Conservation (phyloP, 331 rosid species). For the Stylosanthes scabra region DNA sequence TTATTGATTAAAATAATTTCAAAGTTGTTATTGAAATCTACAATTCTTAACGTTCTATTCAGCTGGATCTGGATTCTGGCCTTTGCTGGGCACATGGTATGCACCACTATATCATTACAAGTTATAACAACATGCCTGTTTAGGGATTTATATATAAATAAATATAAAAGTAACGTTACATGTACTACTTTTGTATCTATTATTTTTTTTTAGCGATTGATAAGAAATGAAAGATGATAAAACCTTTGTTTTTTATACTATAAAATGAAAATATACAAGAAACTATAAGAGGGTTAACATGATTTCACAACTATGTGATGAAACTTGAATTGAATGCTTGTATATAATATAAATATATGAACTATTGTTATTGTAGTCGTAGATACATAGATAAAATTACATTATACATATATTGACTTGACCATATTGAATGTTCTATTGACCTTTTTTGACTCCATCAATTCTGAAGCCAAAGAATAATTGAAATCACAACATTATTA, state of each 20-base stretch:
- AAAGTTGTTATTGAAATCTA: background rate
- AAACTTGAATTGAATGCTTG: background rate
- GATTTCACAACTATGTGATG: background rate
- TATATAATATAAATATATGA: background rate
- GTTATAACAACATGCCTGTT: background rate
- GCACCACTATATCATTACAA: constrained; percentile 2
- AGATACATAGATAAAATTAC: constrained; percentile 5
- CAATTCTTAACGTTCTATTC: background rate
- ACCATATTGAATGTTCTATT: background rate
- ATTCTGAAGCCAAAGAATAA: constrained; percentile 28
- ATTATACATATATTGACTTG: background rate
- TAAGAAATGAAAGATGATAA: no score
- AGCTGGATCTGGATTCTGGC: background rate
- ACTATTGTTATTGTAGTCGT: background rate
- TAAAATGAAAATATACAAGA: no score
- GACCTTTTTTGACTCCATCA: background rate
- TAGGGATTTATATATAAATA: no score
- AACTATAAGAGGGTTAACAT: no score
- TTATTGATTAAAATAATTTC: background rate
- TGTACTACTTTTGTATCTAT: no score
- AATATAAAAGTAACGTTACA: no score
- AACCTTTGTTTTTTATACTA: no score
- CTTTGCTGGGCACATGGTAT: constrained; percentile 34
- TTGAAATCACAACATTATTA: constrained; percentile 24
- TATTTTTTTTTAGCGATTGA: no score